Conservation (phyloP, 106 monocot species). For the Dendrobium huoshanense region DNA sequence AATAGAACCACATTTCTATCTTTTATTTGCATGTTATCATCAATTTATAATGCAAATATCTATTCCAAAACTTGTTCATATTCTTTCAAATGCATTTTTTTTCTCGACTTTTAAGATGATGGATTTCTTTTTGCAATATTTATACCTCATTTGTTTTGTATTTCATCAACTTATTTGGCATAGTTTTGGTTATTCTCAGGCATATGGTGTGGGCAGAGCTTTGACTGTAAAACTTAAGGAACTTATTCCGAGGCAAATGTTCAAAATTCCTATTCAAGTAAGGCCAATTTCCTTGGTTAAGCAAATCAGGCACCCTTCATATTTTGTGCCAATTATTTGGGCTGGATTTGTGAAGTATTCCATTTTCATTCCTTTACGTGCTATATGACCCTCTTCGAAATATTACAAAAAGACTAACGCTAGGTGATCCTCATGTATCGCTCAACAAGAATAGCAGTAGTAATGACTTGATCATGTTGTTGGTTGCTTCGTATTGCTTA, state of each 20-base stretch:
- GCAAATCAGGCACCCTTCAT: neutral
- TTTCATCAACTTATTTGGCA: neutral
- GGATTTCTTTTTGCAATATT: neutral
- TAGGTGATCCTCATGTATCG: no score
- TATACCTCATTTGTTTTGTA: neutral
- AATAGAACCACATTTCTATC: neutral
- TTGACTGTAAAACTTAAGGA: slow-evolving; percentile 90
- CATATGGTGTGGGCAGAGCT: slow-evolving; percentile 91
- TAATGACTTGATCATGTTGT: no score
- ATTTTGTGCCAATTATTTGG: neutral
- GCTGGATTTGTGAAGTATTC: neutral
- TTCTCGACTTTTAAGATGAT: neutral
- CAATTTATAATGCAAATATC: neutral
- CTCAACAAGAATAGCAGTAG: no score
- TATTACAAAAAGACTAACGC: no score
- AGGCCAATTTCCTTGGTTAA: slow-evolving; percentile 2
- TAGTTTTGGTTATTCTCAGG: slow-evolving; percentile 33
- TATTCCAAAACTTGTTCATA: neutral
- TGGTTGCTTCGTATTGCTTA: no score
- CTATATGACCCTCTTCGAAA: no score
- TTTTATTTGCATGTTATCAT: neutral
- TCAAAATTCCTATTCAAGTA: slow-evolving; percentile 98
- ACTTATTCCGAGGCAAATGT: slow-evolving; percentile 97
- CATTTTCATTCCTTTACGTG: no score
- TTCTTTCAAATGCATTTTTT: neutral